Evolutionary conservation across 495 filamentous ascomycete species (phyloP).

Genomic region (Neurospora pannonica): DNA sequence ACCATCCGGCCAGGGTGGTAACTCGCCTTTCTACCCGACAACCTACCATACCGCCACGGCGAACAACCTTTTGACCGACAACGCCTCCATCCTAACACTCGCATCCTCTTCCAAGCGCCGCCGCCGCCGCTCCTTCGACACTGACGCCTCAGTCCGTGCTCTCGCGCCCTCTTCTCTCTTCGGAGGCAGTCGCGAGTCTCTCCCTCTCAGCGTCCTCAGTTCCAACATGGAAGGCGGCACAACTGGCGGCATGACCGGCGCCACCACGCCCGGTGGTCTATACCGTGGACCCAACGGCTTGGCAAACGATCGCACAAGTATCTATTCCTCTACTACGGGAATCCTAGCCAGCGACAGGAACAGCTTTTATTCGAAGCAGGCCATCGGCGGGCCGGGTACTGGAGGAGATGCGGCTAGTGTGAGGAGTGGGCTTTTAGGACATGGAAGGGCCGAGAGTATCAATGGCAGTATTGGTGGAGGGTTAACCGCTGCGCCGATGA

Average conservation of each 20-base stretch:
- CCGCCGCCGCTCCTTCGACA: slow-evolving; percentile 83
- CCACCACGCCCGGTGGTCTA: slow-evolving; percentile 48
- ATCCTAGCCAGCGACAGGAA: slow-evolving; percentile 64
- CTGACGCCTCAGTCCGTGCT: slow-evolving; percentile 88
- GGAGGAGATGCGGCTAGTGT: slow-evolving; percentile 68
- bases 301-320: slow-evolving; percentile 70
- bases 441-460: slow-evolving; percentile 73
- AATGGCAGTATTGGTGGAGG: slow-evolving; percentile 60
- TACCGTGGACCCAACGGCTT: slow-evolving; percentile 51
- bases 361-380: slow-evolving; percentile 72
- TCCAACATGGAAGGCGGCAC: slow-evolving; percentile 50
- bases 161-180: slow-evolving; percentile 86
- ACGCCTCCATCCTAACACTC: slow-evolving; percentile 92
- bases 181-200: slow-evolving; percentile 77
- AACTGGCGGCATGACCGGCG: slow-evolving; percentile 11
- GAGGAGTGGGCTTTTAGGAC: slow-evolving; percentile 65
- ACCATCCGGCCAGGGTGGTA: slow-evolving; percentile 31
- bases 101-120: slow-evolving; percentile 89
- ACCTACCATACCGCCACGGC: slow-evolving; percentile 86
- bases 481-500: background rate
- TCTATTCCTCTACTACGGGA: slow-evolving; percentile 68
- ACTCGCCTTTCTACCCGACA: slow-evolving; percentile 49
- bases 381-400: slow-evolving; percentile 45
- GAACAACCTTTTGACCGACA: slow-evolving; percentile 85
- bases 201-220: slow-evolving; percentile 83